Percentiles rank a stretch among this genome's conserved stretches.
Conservation (phyloP, 1,139 yeast species). For the Yamadazyma atlantica region DNA sequence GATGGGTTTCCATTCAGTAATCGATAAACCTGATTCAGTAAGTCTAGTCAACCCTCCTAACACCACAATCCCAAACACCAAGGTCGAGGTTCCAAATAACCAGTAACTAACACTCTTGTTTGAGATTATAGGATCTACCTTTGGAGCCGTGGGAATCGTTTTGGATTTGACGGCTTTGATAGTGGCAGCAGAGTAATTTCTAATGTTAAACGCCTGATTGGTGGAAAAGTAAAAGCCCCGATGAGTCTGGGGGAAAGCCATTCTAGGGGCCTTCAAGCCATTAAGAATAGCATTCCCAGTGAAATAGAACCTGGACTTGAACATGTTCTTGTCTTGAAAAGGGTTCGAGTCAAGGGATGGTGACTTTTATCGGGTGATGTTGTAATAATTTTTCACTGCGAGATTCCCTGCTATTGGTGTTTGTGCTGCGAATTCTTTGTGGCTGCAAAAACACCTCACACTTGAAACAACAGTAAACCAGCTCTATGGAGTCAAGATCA, state of each 20-base stretch:
- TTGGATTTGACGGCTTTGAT: neutral
- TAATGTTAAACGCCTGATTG: conserved; percentile 9
- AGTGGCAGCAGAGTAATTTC: conserved; percentile 11
- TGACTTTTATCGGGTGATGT: neutral
- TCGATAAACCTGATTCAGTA: conserved; percentile 93
- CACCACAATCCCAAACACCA: conserved; percentile 95
- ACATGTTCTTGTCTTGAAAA: conserved; percentile 8
- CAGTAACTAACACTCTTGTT: conserved; percentile 74
- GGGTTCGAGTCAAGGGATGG: too few relatives aligned
- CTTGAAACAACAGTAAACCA: neutral
- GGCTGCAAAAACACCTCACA: conserved; percentile 2
- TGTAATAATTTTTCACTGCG: neutral
- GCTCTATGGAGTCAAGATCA: too few relatives aligned
- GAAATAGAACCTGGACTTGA: conserved; percentile 13
- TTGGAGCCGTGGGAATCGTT: neutral
- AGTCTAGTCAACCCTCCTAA: conserved; percentile 93
- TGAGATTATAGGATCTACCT: conserved; percentile 25
- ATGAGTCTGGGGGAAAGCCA: conserved; percentile 5
- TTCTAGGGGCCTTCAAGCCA: conserved; percentile 9
- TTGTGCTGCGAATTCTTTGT: conserved; percentile 1
- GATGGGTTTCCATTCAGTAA: conserved; percentile 98
- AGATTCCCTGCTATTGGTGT: neutral
- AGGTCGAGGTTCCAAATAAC: conserved; percentile 85
- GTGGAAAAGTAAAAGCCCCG: conserved; percentile 10
- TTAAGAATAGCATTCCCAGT: conserved; percentile 14